Evolutionary conservation across 768 basidiomycete species (phyloP).

Genomic region (Pleurotus platypus): DNA sequence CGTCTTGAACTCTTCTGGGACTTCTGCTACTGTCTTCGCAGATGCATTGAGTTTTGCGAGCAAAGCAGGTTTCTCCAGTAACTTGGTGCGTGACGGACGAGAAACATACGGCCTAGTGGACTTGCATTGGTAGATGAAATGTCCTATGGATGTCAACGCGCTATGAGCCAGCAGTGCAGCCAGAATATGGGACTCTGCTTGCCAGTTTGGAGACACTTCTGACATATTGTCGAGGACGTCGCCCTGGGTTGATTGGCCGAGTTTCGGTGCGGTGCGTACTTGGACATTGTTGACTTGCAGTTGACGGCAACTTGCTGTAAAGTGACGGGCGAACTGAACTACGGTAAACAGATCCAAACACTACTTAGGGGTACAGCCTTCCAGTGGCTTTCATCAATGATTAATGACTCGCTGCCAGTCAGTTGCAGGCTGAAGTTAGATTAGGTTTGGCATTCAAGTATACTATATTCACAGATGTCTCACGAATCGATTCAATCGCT

Average conservation of each 20-base stretch:
- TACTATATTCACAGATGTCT: background rate
- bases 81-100: constrained; percentile 85
- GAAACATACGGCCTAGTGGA: constrained; percentile 75
- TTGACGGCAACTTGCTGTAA: background rate
- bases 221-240: constrained; percentile 67
- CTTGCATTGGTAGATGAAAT: constrained; percentile 92
- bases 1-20: constrained; percentile 88
- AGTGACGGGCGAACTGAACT: too few relatives aligned
- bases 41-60: constrained; percentile 66
- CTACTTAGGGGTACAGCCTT: too few relatives aligned
- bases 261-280: constrained; percentile 71
- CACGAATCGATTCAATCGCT: background rate
- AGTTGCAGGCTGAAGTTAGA: too few relatives aligned
- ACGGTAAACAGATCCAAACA: too few relatives aligned
- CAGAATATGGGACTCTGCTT: constrained; percentile 20
- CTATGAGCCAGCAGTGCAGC: background rate
- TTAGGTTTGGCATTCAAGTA: too few relatives aligned
- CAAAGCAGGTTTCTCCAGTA: constrained; percentile 73
- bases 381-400: too few relatives aligned
- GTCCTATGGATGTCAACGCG: constrained; percentile 46
- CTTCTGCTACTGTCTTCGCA: constrained; percentile 75
- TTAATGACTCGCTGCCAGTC: too few relatives aligned
- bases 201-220: constrained; percentile 75
- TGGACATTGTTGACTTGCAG: constrained; percentile 52
- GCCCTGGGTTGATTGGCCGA: constrained; percentile 63